phyloP scores from a whole-genome alignment of 2,329 filamentous ascomycete genomes.

The Teratosphaeria gauchensis region DNA sequence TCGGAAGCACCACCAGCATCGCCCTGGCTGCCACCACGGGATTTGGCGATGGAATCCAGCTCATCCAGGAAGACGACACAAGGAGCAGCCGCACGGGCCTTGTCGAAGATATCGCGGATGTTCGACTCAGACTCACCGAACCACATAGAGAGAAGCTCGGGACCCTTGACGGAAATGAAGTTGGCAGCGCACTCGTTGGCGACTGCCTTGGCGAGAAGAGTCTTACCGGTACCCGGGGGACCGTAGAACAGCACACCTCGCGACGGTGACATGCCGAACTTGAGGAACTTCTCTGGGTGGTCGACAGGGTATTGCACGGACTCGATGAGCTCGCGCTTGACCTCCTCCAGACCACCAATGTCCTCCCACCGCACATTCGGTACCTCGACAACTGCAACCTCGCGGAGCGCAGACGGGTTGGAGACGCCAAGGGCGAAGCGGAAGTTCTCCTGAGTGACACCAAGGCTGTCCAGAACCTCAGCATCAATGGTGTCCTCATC shows the following conservation, averaged over 20 bases:
- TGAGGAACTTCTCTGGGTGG: constrained; percentile 99
- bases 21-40: constrained; percentile 89
- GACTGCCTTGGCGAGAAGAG: constrained; percentile 96
- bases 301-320: constrained; percentile 98
- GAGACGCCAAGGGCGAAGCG: constrained; percentile 94
- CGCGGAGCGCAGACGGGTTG: constrained; percentile 95
- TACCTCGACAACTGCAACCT: constrained; percentile 97
- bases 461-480: constrained; percentile 93
- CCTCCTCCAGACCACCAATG: constrained; percentile 92
- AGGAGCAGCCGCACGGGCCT: constrained; percentile 93
- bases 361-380: constrained; percentile 99
- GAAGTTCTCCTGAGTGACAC: constrained; percentile 99
- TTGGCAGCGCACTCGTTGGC: constrained; percentile 99
- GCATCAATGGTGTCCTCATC: constrained; percentile 99
- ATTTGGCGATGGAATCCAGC: constrained; percentile 98
- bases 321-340: constrained; percentile 99
- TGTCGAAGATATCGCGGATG: constrained; percentile 99
- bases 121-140: constrained; percentile 99
- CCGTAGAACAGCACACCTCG: constrained; percentile 98
- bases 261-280: constrained; percentile 95
- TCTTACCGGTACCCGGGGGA: constrained; percentile 99
- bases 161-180: constrained; percentile 99
- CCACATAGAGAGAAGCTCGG: constrained; percentile 98
- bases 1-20: constrained; percentile 97
- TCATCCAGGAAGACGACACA: constrained; percentile 99